phyloP scores from a whole-genome alignment of 1,139 yeast genomes.

The Nakaseomyces kungkrabaensis region DNA sequence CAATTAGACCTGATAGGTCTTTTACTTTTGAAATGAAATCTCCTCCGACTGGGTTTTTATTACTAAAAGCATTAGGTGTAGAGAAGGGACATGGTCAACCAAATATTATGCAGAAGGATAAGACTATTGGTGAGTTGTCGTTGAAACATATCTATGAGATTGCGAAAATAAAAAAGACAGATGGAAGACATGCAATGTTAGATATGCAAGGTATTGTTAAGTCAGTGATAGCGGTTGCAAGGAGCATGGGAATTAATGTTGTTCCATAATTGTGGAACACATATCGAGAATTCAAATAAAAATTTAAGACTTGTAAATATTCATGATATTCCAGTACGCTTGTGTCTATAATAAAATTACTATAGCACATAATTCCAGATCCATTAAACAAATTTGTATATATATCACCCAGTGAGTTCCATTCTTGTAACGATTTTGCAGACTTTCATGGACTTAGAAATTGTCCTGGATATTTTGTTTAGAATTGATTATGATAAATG shows the following conservation, averaged over 20 bases:
- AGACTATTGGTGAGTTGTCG: constrained; percentile 60
- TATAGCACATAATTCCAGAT: too few species aligned
- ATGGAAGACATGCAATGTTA: constrained; percentile 62
- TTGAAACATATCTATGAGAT: constrained; percentile 89
- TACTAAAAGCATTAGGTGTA: constrained; percentile 76
- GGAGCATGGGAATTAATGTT: constrained; percentile 76
- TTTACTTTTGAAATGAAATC: constrained; percentile 80
- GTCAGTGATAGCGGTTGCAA: constrained; percentile 77
- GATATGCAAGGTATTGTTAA: constrained; percentile 73
- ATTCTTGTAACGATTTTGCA: too few species aligned
- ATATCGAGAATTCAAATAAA: not conserved
- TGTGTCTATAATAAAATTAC: not conserved
- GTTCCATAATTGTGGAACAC: constrained; percentile 37
- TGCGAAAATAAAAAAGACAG: constrained; percentile 87
- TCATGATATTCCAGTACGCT: not conserved
- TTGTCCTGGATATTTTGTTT: not conserved
- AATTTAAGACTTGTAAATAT: not conserved
- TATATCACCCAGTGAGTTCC: not conserved
- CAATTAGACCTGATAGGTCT: constrained; percentile 85
- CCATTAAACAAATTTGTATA: not conserved
- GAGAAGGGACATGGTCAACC: constrained; percentile 52
- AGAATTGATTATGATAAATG: not conserved
- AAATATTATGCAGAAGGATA: constrained; percentile 17
- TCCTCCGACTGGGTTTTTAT: constrained; percentile 85
- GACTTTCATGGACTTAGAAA: too few species aligned